phyloP scores from a whole-genome alignment of 768 basidiomycete genomes.

The Leccinum olivaceopallidum region DNA sequence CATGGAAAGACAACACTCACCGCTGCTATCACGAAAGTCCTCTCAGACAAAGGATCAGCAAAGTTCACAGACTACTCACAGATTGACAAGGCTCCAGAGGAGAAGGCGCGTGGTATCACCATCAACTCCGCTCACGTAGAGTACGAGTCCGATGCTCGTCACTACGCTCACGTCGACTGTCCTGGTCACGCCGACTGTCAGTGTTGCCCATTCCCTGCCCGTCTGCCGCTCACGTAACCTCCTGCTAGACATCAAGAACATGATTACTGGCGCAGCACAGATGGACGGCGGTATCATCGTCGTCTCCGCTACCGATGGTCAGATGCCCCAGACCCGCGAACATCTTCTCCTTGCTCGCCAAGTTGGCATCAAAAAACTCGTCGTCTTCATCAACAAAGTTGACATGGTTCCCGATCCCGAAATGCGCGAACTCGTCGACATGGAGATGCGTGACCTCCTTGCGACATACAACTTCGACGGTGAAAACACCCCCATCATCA shows the following conservation, averaged over 20 bases:
- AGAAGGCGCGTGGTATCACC: constrained; percentile 99
- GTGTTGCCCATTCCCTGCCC: constrained; percentile 26
- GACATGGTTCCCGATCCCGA: constrained; percentile 95
- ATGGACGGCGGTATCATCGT: constrained; percentile 97
- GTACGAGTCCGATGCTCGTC: constrained; percentile 87
- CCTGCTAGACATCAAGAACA: constrained; percentile 85
- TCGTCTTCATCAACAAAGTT: constrained; percentile 99
- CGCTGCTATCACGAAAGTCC: constrained; percentile 93
- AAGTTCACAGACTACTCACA: constrained; percentile 93
- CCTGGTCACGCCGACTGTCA: constrained; percentile 94
- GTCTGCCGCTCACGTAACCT: constrained; percentile 5
- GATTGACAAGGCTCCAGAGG: constrained; percentile 99
- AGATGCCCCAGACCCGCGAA: constrained; percentile 99
- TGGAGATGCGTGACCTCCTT: constrained; percentile 99
- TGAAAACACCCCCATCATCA: constrained; percentile 96
- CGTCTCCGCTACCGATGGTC: constrained; percentile 97
- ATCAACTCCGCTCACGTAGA: constrained; percentile 99
- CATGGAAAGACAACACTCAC: constrained; percentile 99
- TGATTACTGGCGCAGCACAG: constrained; percentile 98
- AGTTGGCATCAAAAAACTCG: constrained; percentile 95
- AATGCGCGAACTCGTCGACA: constrained; percentile 99
- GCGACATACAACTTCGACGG: constrained; percentile 94
- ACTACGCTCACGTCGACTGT: constrained; percentile 99
- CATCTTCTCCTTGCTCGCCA: constrained; percentile 97
- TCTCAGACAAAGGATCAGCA: constrained; percentile 71